Percentiles rank a stretch among this genome's conserved stretches.
These are phyloP conservation scores for Microcyclosporella mali DNA, from an alignment of 2,329 filamentous ascomycete species.

Conservation along the genomic window DNA sequence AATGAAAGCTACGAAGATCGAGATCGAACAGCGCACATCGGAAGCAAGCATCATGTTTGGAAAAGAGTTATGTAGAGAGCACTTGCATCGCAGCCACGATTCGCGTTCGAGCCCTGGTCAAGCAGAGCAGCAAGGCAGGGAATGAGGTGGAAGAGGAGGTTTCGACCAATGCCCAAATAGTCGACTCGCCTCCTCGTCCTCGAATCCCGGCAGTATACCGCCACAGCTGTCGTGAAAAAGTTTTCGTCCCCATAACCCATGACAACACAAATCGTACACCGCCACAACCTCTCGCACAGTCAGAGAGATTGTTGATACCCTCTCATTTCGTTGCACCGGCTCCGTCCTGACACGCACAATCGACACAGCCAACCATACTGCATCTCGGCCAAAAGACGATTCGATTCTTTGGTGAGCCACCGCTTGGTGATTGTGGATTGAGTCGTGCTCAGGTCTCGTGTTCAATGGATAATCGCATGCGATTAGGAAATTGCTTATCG, in stretches of 20 bases:
- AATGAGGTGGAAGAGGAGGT: too few species aligned
- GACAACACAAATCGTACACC: slow-evolving; percentile 12
- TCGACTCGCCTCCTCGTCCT: slow-evolving; percentile 1
- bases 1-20: too few species aligned
- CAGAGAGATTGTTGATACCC: not conserved
- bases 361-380: slow-evolving; percentile 5
- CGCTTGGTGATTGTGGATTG: slow-evolving; percentile 8
- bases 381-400: slow-evolving; percentile 6
- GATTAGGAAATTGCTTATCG: slow-evolving; percentile 52
- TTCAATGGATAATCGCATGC: slow-evolving; percentile 1
- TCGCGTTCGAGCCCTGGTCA: too few species aligned
- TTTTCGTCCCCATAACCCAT: slow-evolving; percentile 13
- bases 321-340: too few species aligned
- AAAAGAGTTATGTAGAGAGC: slow-evolving; percentile 1
- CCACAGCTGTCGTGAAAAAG: not conserved
- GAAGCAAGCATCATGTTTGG: too few species aligned
- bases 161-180: slow-evolving; percentile 1
- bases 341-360: not conserved
- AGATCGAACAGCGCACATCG: too few species aligned
- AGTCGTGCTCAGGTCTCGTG: slow-evolving; percentile 7
- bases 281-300: slow-evolving; percentile 2
- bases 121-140: not conserved
- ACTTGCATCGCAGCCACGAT: not conserved
- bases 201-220: not conserved
- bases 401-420: slow-evolving; percentile 5